These are phyloP conservation scores for Torulaspora delbrueckii DNA, from an alignment of 805 yeast genomes.

Conservation along the genomic window DNA sequence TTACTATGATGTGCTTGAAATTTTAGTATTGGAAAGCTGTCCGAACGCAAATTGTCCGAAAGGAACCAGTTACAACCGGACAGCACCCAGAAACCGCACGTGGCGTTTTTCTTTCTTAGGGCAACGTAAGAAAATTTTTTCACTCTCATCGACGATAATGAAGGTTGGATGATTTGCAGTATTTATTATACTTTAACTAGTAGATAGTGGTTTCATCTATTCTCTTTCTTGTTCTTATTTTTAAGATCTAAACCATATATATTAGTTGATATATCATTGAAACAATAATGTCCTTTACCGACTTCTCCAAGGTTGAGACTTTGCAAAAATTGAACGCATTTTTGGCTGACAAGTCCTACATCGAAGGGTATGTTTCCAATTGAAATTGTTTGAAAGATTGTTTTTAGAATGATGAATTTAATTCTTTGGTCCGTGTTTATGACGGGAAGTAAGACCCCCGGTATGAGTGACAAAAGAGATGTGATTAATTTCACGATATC, in stretches of 20 bases:
- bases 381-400: neutral
- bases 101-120: constrained; percentile 1
- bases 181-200: neutral
- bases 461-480: constrained; percentile 74
- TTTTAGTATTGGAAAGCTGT: neutral
- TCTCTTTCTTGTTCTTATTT: neutral
- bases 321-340: constrained; percentile 70
- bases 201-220: neutral
- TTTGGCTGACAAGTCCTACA: constrained; percentile 90
- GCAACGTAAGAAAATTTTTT: constrained; percentile 6
- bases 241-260: neutral
- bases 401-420: constrained; percentile 53
- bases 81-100: constrained; percentile 7
- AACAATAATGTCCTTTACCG: constrained; percentile 62
- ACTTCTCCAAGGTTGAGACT: constrained; percentile 74
- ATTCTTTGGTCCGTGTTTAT: constrained; percentile 90
- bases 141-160: constrained; percentile 1
- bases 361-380: constrained; percentile 77
- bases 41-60: neutral
- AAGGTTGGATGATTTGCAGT: neutral
- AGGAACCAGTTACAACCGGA: neutral
- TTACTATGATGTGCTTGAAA: neutral
- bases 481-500: constrained; percentile 40
- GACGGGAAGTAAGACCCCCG: constrained; percentile 96
- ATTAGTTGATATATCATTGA: constrained; percentile 6